Base-by-base conservation (phyloP, 2,329 filamentous ascomycete genomes). In the Pseudonectria buxi region DNA sequence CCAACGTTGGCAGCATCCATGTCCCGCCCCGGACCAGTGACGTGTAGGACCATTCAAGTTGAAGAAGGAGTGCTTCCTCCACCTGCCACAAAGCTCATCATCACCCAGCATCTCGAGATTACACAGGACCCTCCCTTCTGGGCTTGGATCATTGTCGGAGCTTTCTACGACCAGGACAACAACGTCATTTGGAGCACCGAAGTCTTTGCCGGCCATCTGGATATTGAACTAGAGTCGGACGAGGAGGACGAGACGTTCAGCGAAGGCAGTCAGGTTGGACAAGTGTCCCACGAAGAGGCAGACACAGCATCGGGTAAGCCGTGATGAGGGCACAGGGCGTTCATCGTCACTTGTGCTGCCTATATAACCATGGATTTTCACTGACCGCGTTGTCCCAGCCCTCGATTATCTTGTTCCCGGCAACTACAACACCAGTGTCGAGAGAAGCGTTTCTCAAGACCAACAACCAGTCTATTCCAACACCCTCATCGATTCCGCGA, bases 81-180 rank as follows among this genome's bases (percentile, higher is more conserved):
- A 29, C 65, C 69, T 3, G 70, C 70, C 10, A 62, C 59, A 3
- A 68, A 65, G 39, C 57, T 71, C 18, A 44, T 67, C 43, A 58
- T 72, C 32, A 68, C 63, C 13, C 68, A 71, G 45, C 55, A 64
- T 35, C 46, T 67, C 29, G 47, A 60, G 33, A 40, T 53, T 7
- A 57, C 55, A 12, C 52, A 48, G 3, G 50, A 56, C 15, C 47
- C 53, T 3, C 55, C 51, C 1, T 59, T 49, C 39, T 72, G 67
- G 65, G 68, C 63, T 12, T 71, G 62, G 61, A 57, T 73, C 30
- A 56, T 70, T 14, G 56, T 69, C 11, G 69, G 61, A 0, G 62
- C 62, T 1, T 74, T 72, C 35, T 71, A 68, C 51, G 67, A 74
- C 54, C 35, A 43, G 2, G 36, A 61, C 9, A 59, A 62, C 28